Percentiles rank a stretch among this genome's conserved stretches.
Evolutionary conservation across 2,329 filamentous ascomycete genomes (phyloP).

Genomic region (Diaporthe destruens): DNA sequence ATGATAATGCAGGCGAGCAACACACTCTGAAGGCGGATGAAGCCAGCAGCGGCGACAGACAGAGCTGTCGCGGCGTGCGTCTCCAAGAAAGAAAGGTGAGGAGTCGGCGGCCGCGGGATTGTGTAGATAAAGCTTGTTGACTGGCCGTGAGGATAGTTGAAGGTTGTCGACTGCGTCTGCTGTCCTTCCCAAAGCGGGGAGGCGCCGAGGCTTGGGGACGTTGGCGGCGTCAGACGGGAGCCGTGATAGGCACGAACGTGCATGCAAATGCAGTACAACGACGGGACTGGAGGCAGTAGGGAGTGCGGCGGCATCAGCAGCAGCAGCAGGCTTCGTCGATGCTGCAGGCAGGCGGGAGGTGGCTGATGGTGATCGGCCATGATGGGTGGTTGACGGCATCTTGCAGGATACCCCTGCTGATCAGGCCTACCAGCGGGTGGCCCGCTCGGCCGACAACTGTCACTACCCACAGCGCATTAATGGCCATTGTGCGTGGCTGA

Average conservation of each 20-base stretch:
- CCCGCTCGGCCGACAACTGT: constrained; percentile 29
- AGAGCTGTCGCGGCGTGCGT: neutral
- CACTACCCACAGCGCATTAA: neutral
- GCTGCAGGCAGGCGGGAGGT: neutral
- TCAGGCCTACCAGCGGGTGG: constrained; percentile 3
- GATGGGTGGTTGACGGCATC: constrained; percentile 27
- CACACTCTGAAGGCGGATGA: neutral
- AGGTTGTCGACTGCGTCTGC: neutral
- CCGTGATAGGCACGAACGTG: constrained; percentile 6
- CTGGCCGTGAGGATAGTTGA: neutral
- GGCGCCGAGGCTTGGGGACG: constrained; percentile 23
- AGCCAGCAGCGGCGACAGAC: neutral
- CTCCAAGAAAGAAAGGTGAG: neutral
- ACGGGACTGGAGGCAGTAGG: neutral
- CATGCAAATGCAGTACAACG: neutral
- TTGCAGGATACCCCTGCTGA: constrained; percentile 22
- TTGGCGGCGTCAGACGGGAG: neutral
- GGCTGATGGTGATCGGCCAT: constrained; percentile 5
- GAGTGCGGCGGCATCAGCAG: neutral
- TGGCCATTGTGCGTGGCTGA: neutral
- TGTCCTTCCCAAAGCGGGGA: constrained; percentile 26
- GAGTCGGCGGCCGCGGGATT: constrained; percentile 29
- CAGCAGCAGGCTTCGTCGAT: constrained; percentile 4
- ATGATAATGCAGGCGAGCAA: neutral
- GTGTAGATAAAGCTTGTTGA: neutral